Evolutionary conservation across 2,329 filamentous ascomycete species (phyloP), one percentile per base, ranked within the genome.

Genomic region (Plenodomus biglobosus): DNA sequence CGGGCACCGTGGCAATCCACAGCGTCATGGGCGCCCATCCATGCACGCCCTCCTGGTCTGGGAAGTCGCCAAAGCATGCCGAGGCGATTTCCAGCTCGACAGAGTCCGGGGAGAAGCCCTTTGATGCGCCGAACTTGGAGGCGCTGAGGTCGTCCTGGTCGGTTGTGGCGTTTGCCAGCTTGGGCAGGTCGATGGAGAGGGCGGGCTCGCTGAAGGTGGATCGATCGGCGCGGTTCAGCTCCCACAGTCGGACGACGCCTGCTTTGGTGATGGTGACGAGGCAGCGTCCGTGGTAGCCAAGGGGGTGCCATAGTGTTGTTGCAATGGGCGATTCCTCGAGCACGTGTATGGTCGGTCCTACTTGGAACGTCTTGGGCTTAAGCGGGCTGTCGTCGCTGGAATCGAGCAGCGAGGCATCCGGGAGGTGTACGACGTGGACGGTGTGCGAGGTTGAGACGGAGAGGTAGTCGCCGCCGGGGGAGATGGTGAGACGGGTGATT

Each of bases 31-130:
- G 85, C 7, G 91, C 88, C 94, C 94, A 99, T 1, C 81, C 81
- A 62, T 83, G 78, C 55, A 85, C 81, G 32, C 79, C 80, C 44
- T 80, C 77, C 46, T 71, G 64, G 24, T 70, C 75, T 8, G 80
- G 82, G 42, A 69, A 76, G 20, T 91, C 91, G 13, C 91, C 92
- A 74, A 99, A 99, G 68, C 85, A 89, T 42, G 92, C 91, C 1
- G 92, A 86, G 3, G 91, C 90, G 18, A 95, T 90, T 65, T 96
- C 89, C 86, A 99, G 95, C 68, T 97, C 92, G 50, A 95, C 86
- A 1, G 83, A 84, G 68, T 97, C 92, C 0, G 91, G 88, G 1
- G 91, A 96, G 63, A 95, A 97, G 8, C 85, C 86, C 59, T 87
- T 90, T 68, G 85, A 90, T 37, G 84, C 86, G 7, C 86, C 82